Conservation (phyloP, 2,329 filamentous ascomycete genomes). For the Epichloe uncinata region DNA sequence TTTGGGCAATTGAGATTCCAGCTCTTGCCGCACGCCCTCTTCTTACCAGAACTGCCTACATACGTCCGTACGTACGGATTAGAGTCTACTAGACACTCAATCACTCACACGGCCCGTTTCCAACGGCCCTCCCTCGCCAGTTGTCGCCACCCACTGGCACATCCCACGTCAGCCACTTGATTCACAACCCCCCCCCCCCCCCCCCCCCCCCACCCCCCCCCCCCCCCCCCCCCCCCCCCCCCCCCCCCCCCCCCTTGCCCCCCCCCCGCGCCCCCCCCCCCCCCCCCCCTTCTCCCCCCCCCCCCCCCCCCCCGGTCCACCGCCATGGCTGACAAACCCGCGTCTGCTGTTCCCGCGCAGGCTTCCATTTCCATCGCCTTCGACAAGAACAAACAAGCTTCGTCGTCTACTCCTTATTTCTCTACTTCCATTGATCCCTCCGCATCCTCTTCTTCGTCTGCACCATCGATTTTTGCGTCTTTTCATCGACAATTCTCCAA, state of each 20-base stretch:
- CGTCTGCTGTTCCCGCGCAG: slow-evolving; percentile 11
- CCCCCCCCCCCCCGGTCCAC: neutral
- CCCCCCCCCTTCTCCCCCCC: neutral
- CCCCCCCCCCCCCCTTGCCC: neutral
- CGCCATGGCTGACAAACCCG: slow-evolving; percentile 25
- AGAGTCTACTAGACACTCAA: neutral
- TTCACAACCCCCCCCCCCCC: neutral
- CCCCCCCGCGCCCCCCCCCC: neutral
- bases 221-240: neutral
- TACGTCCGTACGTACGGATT: too few species aligned
- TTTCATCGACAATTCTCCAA: slow-evolving; percentile 7
- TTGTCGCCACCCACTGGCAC: slow-evolving; percentile 2
- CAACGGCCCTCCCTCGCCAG: neutral
- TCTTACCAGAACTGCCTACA: too few species aligned
- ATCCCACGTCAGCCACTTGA: slow-evolving; percentile 3
- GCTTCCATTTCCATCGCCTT: slow-evolving; percentile 21
- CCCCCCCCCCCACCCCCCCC: neutral
- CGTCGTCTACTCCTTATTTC: slow-evolving; percentile 5
- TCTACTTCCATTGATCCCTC: neutral
- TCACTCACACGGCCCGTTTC: neutral
- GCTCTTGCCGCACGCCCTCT: too few species aligned
- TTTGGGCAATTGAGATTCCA: slow-evolving; percentile 1
- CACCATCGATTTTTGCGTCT: slow-evolving; percentile 6
- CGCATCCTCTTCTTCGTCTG: slow-evolving; percentile 8
- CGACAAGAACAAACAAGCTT: slow-evolving; percentile 13